Evolutionary conservation across 345 rosid genomes (phyloP), one percentile per base, ranked within the genome.

Genomic region (Rhizophora apiculata): DNA sequence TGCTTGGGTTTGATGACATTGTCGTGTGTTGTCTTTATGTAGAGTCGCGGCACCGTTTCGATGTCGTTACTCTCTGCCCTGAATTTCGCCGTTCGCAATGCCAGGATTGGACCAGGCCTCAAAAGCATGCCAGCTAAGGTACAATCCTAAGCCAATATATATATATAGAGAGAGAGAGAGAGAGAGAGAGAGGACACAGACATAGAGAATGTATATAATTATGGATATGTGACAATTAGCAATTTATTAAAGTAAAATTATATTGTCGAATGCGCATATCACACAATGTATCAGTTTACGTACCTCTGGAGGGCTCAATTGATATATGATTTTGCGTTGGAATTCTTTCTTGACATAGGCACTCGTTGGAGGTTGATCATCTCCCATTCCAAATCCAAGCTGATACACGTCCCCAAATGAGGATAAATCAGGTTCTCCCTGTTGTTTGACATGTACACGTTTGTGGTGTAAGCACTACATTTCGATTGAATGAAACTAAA

Each of bases 341-440:
- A 80, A 82, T 36, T 86, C 80, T 27, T 76, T 79, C 82, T 85
- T 89, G 66, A 94, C 30, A 59, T 83, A 26, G 26, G 89, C 91
- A 76, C 83, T 83, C 0, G 98, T 94, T 18, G 98, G 98, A 70
- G 96, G 90, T 6, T 87, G 72, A 54, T 84, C 87, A 7, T 70
- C 22, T 64, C 98, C 98, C 60, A 81, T 67, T 18, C 95, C 98
- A 56, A 85, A 94, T 19, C 81, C 87, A 0, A 87, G 59, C 55
- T 94, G 86, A 68, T 85, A 81, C 19, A 88, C 90, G 24, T 93
- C 90, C 11, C 97, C 97, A 49, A 76, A 83, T 69, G 64, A 82
- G 6, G 97, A 88, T 39, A 91, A 79, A 46, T 94, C 93, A 26
- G 98, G 98, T 11, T 73, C 73, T 60, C 96, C 98, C 98, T 94